Evolutionary conservation across 2,329 filamentous ascomycete species (phyloP), one percentile per base, ranked within the genome.

Genomic region (Sporothrix protearum): DNA sequence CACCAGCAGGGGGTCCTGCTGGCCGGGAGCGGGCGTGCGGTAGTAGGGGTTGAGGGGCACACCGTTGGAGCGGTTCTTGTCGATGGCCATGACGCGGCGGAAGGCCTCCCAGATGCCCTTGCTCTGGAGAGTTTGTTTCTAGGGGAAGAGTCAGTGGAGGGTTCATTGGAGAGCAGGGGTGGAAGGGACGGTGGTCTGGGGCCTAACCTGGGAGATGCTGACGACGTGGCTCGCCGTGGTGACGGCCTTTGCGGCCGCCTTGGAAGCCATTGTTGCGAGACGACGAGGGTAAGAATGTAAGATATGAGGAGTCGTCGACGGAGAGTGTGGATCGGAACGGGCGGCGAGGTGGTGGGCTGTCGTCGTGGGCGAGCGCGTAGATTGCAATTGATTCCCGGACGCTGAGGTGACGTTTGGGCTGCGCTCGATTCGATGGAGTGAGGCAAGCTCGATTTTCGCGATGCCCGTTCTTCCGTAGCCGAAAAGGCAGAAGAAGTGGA

Each of bases 41-140:
- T 88, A 97, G 84, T 94, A 91, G 53, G 94, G 90, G 87, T 98
- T 98, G 78, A 99, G 85, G 63, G 96, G 96, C 25, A 99, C 85
- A 81, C 96, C 96, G 78, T 91, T 94, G 76, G 94, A 97, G 76
- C 96, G 94, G 78, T 92, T 89, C 47, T 94, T 88, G 81, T 97
- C 95, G 78, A 99, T 84, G 76, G 93, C 89, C 76, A 97, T 82
- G 77, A 91, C 80, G 76, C 89, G 88, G 80, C 94, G 94, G 80
- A 99, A 84, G 71, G 84, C 84, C 79, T 95, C 94, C 92, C 93
- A 98, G 81, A 98, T 84, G 53, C 96, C 96, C 51, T 86, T 88
- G 68, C 95, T 96, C 80, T 97, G 92, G 75, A 98, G 85, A 47
- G 94, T 97, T 84, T 99, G 95, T 92, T 98, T 98, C 95, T 99